phyloP scores from a whole-genome alignment of 192 early-diverging fungal genomes.

The Pilaira anomala region DNA sequence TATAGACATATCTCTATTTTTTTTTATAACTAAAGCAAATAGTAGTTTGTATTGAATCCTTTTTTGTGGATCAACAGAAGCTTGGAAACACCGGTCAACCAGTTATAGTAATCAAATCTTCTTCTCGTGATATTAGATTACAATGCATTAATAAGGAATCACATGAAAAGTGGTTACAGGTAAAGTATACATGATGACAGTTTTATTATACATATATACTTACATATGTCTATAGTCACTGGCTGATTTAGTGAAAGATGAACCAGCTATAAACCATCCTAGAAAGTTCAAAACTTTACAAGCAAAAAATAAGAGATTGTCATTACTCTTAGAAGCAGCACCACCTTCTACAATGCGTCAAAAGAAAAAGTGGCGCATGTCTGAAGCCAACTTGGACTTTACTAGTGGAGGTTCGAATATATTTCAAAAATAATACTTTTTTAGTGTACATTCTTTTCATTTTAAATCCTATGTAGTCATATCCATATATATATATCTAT shows the following conservation, averaged over 20 bases:
- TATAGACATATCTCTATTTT: not conserved
- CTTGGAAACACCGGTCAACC: conserved; percentile 36
- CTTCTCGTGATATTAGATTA: conserved; percentile 66
- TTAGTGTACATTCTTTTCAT: too few species aligned
- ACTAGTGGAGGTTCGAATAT: too few species aligned
- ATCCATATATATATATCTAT: too few species aligned
- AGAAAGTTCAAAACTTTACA: not conserved
- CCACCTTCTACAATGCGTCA: conserved; percentile 4
- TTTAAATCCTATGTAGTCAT: too few species aligned
- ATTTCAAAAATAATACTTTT: too few species aligned
- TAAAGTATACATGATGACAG: conserved; percentile 20
- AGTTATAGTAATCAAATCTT: conserved; percentile 60
- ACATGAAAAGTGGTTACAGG: conserved; percentile 72
- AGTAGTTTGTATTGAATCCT: conserved; percentile 22
- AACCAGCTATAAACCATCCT: not conserved
- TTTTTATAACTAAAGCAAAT: not conserved
- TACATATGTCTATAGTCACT: not conserved
- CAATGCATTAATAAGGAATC: conserved; percentile 59
- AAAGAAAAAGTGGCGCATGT: too few species aligned
- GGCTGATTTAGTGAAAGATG: conserved; percentile 1
- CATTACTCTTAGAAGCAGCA: conserved; percentile 5
- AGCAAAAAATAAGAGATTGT: not conserved
- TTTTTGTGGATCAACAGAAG: conserved; percentile 37
- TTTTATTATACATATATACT: not conserved
- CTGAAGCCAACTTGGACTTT: too few species aligned